phyloP scores from a whole-genome alignment of 2,329 filamentous ascomycete species.

The Monilinia vaccinii-corymbosi region DNA sequence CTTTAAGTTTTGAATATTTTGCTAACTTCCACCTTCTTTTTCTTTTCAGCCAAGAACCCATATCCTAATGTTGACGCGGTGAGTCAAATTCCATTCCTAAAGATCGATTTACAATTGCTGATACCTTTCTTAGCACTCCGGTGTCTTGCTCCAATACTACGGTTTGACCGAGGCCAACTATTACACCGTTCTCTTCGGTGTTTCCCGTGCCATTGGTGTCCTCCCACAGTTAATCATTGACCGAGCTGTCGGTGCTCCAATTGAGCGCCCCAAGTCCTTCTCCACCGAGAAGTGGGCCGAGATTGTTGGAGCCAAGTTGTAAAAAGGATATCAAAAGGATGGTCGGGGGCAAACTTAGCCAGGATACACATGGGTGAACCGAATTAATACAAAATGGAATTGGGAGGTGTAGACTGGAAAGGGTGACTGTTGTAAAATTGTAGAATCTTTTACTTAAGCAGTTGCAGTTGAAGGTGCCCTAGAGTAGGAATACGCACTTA shows the following conservation, averaged over 20 bases:
- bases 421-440: slow-evolving; percentile 27
- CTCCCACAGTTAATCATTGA: slow-evolving; percentile 99
- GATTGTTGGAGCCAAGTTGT: slow-evolving; percentile 83
- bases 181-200: slow-evolving; percentile 99
- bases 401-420: slow-evolving; percentile 22
- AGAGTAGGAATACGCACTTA: slow-evolving; percentile 1
- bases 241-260: slow-evolving; percentile 91
- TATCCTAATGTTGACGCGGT: slow-evolving; percentile 92
- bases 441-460: slow-evolving; percentile 16
- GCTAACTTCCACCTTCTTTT: neutral
- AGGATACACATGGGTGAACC: neutral
- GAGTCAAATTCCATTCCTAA: slow-evolving; percentile 3
- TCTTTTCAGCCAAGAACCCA: slow-evolving; percentile 53
- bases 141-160: slow-evolving; percentile 99
- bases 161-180: slow-evolving; percentile 97
- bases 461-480: slow-evolving; percentile 14
- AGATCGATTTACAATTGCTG: neutral
- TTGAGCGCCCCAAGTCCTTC: slow-evolving; percentile 98
- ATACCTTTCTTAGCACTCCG: slow-evolving; percentile 56
- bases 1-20: neutral
- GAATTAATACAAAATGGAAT: slow-evolving; percentile 4
- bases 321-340: slow-evolving; percentile 33
- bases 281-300: slow-evolving; percentile 95
- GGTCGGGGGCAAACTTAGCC: slow-evolving; percentile 14
- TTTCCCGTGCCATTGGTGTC: slow-evolving; percentile 95